A percentile compares a stretch with the other conserved stretches of the same genome.
Conservation (phyloP, 192 early-diverging fungal species). For the Coemansia sp. region DNA sequence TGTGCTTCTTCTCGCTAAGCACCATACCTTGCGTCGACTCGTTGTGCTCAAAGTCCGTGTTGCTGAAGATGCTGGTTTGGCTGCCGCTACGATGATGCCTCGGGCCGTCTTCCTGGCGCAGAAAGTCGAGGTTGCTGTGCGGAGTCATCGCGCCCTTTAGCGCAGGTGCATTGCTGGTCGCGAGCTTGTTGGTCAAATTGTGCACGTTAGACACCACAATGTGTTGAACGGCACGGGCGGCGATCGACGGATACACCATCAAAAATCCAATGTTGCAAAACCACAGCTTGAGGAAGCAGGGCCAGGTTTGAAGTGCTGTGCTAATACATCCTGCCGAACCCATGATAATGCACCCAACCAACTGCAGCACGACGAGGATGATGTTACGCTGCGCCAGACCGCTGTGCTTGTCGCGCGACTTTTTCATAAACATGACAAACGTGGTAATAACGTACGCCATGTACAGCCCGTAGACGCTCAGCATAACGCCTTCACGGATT, state of each 20-base stretch:
- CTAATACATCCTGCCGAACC: conserved; percentile 27
- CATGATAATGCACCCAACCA: conserved; percentile 24
- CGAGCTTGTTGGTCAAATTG: conserved; percentile 35
- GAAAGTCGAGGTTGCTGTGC: conserved; percentile 11
- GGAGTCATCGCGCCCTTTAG: conserved; percentile 27
- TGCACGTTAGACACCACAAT: conserved; percentile 46
- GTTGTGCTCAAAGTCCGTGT: conserved; percentile 25
- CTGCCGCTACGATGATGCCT: conserved; percentile 19
- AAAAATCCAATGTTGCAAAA: conserved; percentile 29
- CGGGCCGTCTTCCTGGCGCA: conserved; percentile 3
- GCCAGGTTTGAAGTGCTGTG: conserved; percentile 36
- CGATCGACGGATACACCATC: conserved; percentile 25
- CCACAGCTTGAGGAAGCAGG: conserved; percentile 49
- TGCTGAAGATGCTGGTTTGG: conserved; percentile 42
- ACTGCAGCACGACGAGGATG: conserved; percentile 23
- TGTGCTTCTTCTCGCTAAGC: conserved; percentile 23
- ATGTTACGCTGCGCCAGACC: conserved; percentile 39
- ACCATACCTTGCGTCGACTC: conserved; percentile 14
- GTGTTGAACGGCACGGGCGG: conserved; percentile 35
- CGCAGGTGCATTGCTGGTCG: conserved; percentile 24
- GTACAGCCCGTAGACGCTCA: conserved; percentile 27
- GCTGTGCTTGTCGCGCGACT: conserved; percentile 49
- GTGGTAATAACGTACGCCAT: conserved; percentile 32
- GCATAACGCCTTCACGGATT: conserved; percentile 26
- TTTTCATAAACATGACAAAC: conserved; percentile 37